Base-by-base conservation (phyloP, 2,329 filamentous ascomycete genomes). In the Penicillium brevicompactum region DNA sequence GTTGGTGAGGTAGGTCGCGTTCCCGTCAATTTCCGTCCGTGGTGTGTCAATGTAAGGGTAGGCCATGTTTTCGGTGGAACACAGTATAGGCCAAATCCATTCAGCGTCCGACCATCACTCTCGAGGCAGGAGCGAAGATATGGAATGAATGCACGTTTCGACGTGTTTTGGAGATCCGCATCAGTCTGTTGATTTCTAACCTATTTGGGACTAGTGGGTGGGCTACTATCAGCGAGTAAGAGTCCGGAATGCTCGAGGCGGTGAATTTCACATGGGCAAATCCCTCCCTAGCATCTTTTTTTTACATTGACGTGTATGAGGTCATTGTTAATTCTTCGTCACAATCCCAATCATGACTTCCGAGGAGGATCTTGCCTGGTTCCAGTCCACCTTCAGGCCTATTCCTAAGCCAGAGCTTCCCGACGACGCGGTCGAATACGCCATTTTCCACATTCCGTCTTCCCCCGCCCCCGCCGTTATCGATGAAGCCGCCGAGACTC, bases 361-460 rank as follows among this genome's bases (percentile, higher is more conserved):
- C 16, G 70, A 82, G 59, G 83, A 88, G 64, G 84, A 84, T 61
- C 76, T 87, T 56, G 85, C 85, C 57, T 87, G 84, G 79, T 87
- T 88, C 56, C 83, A 83, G 49, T 85, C 87, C 62, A 86, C 83
- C 2, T 88, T 88, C 57, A 81, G 79, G 60, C 83, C 83, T 37
- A 86, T 89, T 58, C 85, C 87, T 1, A 88, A 85, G 69, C 76
- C 76, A 10, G 78, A 81, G 55, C 79, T 95, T 1, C 86, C 91
- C 0, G 92, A 97, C 47, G 92, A 96, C 72, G 90, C 86, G 59
- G 86, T 96, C 50, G 90, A 95, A 71, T 97, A 96, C 73, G 84
- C 88, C 51, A 78, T 97, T 24, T 90, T 92, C 69, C 74, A 91
- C 31, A 55, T 55, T 49, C 76, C 93, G 58, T 82, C 90, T 57